Percentiles rank a stretch among this genome's conserved stretches.
phyloP scores from a whole-genome alignment of 2,329 filamentous ascomycete species.

The Ophiocordyceps camponoti-rufipedis region DNA sequence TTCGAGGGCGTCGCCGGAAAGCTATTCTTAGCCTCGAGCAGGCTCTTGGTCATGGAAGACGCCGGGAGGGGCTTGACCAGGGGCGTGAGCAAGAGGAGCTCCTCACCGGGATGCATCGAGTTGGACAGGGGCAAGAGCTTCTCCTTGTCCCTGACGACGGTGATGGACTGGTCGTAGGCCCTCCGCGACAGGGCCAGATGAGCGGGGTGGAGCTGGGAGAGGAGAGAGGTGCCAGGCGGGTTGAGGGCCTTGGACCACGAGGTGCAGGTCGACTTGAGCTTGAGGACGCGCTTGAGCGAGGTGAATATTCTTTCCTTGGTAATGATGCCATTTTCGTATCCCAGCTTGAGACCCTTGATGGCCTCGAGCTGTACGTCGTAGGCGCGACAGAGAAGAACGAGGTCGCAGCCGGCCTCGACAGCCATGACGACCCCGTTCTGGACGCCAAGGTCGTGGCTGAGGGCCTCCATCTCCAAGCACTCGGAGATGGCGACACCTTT shows the following conservation, averaged over 20 bases:
- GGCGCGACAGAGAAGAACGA: constrained; percentile 74
- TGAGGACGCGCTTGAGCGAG: constrained; percentile 61
- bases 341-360: constrained; percentile 73
- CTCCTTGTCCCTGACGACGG: constrained; percentile 79
- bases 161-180: constrained; percentile 85
- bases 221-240: constrained; percentile 56
- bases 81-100: constrained; percentile 75
- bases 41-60: constrained; percentile 59
- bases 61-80: constrained; percentile 84
- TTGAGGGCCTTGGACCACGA: constrained; percentile 87
- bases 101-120: constrained; percentile 67
- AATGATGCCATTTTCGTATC: constrained; percentile 80
- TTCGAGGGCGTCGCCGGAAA: constrained; percentile 16
- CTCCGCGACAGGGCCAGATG: constrained; percentile 67
- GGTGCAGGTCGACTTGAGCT: constrained; percentile 69
- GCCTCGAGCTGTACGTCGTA: constrained; percentile 83
- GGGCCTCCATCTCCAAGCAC: constrained; percentile 89
- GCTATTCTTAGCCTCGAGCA: constrained; percentile 35
- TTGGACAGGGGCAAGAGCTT: constrained; percentile 67
- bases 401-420: constrained; percentile 85
- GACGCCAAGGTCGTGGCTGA: constrained; percentile 92
- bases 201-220: constrained; percentile 65
- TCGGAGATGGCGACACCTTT: constrained; percentile 87
- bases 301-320: constrained; percentile 61
- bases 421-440: constrained; percentile 96